Conservation (phyloP, 306 rosid species). For the Prunus armeniaca region DNA sequence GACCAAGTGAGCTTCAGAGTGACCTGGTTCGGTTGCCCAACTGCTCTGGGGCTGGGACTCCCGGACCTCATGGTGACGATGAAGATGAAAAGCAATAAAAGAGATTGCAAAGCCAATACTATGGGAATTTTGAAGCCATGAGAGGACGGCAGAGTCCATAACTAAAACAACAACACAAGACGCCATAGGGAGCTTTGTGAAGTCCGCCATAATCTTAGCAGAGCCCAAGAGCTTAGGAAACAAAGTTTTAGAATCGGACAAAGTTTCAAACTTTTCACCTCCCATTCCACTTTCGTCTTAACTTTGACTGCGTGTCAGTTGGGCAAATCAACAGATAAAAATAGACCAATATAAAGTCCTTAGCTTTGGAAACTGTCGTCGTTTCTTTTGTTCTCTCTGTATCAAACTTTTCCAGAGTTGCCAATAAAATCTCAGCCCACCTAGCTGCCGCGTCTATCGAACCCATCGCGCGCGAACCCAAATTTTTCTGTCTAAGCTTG, state of each 20-base stretch:
- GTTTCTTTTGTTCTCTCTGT: neutral
- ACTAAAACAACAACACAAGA: slow-evolving; percentile 18
- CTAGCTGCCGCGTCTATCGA: neutral
- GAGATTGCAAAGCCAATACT: neutral
- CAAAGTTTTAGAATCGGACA: neutral
- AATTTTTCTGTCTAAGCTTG: neutral
- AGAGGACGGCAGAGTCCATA: slow-evolving; percentile 17
- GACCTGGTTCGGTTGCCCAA: slow-evolving; percentile 14
- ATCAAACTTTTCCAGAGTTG: neutral
- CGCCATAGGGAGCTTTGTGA: slow-evolving; percentile 13
- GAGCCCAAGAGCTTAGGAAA: slow-evolving; percentile 4
- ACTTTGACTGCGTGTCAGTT: neutral
- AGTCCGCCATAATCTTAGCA: slow-evolving; percentile 25
- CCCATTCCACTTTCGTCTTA: neutral
- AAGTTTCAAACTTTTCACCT: neutral
- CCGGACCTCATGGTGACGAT: slow-evolving; percentile 17
- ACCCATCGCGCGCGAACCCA: neutral
- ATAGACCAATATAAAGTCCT: neutral
- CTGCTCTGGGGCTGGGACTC: slow-evolving; percentile 10
- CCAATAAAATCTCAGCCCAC: neutral
- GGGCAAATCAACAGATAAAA: neutral
- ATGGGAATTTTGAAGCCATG: slow-evolving; percentile 9
- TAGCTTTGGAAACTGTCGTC: neutral
- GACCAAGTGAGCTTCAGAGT: neutral
- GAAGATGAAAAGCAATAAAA: neutral